Conservation (phyloP, 2,329 filamentous ascomycete genomes). For the Ophiocordyceps camponoti-floridani region DNA sequence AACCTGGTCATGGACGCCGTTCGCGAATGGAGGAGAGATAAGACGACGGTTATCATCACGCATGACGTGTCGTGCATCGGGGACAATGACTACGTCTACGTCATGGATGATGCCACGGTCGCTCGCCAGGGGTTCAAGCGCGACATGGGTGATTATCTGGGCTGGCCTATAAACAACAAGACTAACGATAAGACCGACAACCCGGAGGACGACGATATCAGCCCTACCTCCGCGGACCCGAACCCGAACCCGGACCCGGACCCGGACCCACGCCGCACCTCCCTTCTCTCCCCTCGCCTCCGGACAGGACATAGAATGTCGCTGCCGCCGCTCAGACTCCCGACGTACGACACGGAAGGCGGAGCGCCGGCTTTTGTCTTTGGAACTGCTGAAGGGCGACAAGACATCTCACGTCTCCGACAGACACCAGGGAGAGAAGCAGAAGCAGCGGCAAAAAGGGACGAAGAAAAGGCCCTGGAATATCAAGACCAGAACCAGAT, state of each 20-base stretch:
- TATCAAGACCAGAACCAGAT: no score
- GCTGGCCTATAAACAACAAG: not conserved
- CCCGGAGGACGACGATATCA: not conserved
- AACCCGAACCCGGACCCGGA: not conserved
- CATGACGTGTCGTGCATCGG: slow-evolving; percentile 69
- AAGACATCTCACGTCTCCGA: slow-evolving; percentile 12
- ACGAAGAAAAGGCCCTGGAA: not conserved
- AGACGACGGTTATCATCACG: slow-evolving; percentile 85
- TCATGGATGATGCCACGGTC: slow-evolving; percentile 53
- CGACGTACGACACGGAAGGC: not conserved
- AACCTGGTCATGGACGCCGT: slow-evolving; percentile 55
- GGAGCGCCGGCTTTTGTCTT: slow-evolving; percentile 5
- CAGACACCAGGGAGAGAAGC: not conserved
- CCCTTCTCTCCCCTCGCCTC: not conserved
- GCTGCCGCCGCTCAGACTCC: not conserved
- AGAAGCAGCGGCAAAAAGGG: not conserved
- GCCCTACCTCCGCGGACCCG: not conserved
- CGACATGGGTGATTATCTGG: not conserved
- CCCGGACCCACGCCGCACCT: not conserved
- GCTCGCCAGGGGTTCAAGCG: slow-evolving; percentile 40
- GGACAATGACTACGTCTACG: slow-evolving; percentile 58
- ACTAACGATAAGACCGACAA: not conserved
- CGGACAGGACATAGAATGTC: not conserved
- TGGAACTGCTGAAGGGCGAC: slow-evolving; percentile 7
- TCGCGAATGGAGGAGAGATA: slow-evolving; percentile 56